Conservation (phyloP, 306 rosid genomes). For the Prunus dulcis region DNA sequence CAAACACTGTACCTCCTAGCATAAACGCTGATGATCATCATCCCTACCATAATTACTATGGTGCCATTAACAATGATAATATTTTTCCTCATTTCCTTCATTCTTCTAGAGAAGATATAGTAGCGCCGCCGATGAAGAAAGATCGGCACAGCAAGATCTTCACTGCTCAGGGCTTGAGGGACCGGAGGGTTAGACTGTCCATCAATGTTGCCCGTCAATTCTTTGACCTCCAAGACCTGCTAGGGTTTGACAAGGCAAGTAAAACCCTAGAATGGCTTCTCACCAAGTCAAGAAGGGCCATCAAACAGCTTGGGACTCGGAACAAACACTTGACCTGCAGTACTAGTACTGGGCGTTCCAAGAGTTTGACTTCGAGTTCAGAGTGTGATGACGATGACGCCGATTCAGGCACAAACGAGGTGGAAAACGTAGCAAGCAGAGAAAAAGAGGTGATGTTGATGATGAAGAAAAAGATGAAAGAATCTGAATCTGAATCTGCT, state of each 20-base stretch:
- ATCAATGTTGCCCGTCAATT: conserved; percentile 79
- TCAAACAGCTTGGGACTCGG: conserved; percentile 39
- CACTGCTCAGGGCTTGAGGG: conserved; percentile 90
- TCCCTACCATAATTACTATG: neutral
- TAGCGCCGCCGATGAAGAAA: conserved; percentile 39
- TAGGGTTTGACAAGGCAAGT: conserved; percentile 97
- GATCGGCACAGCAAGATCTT: conserved; percentile 92
- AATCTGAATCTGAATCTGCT: conserved; percentile 24
- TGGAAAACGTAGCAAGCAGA: neutral
- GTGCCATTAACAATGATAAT: conserved; percentile 4
- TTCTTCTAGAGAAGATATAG: conserved; percentile 21
- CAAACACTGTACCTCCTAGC: neutral
- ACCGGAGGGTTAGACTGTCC: conserved; percentile 81
- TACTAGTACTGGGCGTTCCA: neutral
- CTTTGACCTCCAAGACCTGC: conserved; percentile 94
- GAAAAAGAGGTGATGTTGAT: neutral
- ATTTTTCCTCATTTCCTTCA: conserved; percentile 27
- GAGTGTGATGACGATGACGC: conserved; percentile 42
- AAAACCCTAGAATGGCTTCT: conserved; percentile 95
- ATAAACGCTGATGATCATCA: neutral
- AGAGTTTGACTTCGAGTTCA: conserved; percentile 29
- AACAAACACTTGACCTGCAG: conserved; percentile 3
- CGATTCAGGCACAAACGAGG: conserved; percentile 18
- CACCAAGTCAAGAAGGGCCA: conserved; percentile 65
- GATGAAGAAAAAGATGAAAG: conserved; percentile 23